Evolutionary conservation across 179 eudicot species (phyloP).

Genomic region (Nepenthes alata): DNA sequence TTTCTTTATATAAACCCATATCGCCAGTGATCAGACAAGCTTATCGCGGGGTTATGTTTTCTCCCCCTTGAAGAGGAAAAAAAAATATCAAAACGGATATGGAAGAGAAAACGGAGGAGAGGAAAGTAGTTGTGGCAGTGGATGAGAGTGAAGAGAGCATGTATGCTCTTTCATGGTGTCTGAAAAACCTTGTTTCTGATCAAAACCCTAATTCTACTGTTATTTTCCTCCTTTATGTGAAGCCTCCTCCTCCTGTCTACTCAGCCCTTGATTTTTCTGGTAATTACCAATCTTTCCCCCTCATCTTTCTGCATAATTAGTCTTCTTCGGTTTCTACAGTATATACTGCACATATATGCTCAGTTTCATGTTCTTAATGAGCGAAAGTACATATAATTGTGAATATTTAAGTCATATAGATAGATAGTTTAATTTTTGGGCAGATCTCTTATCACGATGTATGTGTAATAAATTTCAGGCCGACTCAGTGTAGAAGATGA

Average conservation of each 20-base stretch:
- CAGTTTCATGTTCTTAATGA: too few species aligned
- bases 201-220: constrained; percentile 11
- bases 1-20: constrained; percentile 8
- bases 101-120: constrained; percentile 12
- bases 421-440: too few species aligned
- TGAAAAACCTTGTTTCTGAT: constrained; percentile 29
- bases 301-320: neutral
- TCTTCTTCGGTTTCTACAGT: neutral
- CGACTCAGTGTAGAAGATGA: too few species aligned
- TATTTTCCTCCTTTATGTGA: constrained; percentile 68
- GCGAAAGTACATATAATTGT: too few species aligned
- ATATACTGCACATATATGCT: too few species aligned
- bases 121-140: constrained; percentile 59
- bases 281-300: constrained; percentile 7
- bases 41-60: too few species aligned
- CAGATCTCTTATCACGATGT: too few species aligned
- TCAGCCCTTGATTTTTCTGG: constrained; percentile 59
- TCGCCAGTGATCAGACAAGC: too few species aligned
- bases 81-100: neutral
- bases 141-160: constrained; percentile 90
- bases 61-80: too few species aligned
- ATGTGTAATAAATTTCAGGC: too few species aligned
- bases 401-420: too few species aligned
- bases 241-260: constrained; percentile 57
- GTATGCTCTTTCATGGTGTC: constrained; percentile 84